Evolutionary conservation across 2,329 filamentous ascomycete species (phyloP), one percentile per base, ranked within the genome.

Genomic region (Clonostachys sp.): DNA sequence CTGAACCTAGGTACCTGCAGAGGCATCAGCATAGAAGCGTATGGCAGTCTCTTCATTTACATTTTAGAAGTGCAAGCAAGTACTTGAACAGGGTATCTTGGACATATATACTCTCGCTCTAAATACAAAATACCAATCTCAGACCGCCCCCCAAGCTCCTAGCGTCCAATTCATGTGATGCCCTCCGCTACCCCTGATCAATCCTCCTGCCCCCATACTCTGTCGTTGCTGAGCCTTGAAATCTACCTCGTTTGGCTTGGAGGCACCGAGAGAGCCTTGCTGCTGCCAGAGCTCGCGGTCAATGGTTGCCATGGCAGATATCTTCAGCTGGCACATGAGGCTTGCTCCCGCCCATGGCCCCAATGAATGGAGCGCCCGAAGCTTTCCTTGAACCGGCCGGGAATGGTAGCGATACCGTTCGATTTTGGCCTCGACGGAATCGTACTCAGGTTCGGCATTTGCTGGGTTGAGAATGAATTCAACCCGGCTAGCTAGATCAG

Each of bases 311-410:
- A 89, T 75, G 3, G 86, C 82, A 35, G 81, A 79, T 5, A 89
- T 73, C 48, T 84, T 85, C 49, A 91, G 70, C 53, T 85, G 81
- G 4, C 84, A 79, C 16, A 87, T 68, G 46, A 92, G 60, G 60
- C 86, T 90, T 4, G 83, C 87, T 12, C 88, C 88, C 17, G 80
- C 78, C 87, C 87, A 92, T 3, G 87, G 71, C 0, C 88, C 88
- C 2, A 91, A 66, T 1, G 84, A 83, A 51, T 88, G 82, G 3
- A 90, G 68, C 3, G 78, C 84, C 24, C 87, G 76, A 38, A 91
- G 68, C 30, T 73, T 67, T 3, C 86, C 86, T 38, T 80, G 77
- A 2, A 81, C 59, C 55, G 68, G 55, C 56, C 69, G 55, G 67
- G 71, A 47, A 58, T 52, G 47, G 1, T 62, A 62, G 13, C 65